phyloP scores from a whole-genome alignment of 345 rosid genomes.

The Dipteronia sinensis region DNA sequence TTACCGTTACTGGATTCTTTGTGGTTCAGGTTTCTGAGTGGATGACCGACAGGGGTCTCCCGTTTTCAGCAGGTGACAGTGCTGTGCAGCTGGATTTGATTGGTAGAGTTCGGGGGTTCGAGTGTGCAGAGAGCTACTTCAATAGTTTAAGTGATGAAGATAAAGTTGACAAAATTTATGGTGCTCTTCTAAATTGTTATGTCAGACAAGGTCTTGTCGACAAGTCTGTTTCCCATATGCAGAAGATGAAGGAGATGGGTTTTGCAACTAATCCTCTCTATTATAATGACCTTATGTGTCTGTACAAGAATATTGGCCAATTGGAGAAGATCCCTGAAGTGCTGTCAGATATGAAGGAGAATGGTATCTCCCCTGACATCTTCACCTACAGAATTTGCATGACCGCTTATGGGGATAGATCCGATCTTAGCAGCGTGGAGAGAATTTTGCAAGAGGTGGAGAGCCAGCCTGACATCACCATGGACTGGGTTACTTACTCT shows the following conservation, averaged over 20 bases:
- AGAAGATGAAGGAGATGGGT: slow-evolving; percentile 49
- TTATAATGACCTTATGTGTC: slow-evolving; percentile 45
- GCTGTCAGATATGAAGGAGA: slow-evolving; percentile 43
- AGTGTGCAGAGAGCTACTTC: slow-evolving; percentile 43
- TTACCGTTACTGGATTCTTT: neutral
- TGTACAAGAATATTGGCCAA: slow-evolving; percentile 32
- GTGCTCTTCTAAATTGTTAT: slow-evolving; percentile 54
- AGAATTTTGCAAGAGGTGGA: slow-evolving; percentile 42
- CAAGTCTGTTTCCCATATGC: slow-evolving; percentile 39
- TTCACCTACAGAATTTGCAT: slow-evolving; percentile 50
- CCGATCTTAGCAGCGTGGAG: slow-evolving; percentile 38
- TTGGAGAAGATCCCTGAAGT: slow-evolving; percentile 41
- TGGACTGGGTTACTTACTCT: slow-evolving; percentile 50
- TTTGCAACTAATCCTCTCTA: slow-evolving; percentile 23
- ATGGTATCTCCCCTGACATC: slow-evolving; percentile 39
- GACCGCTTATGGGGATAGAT: slow-evolving; percentile 36
- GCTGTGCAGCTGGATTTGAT: slow-evolving; percentile 53
- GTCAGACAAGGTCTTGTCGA: slow-evolving; percentile 40
- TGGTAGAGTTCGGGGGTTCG: slow-evolving; percentile 42
- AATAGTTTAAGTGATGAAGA: slow-evolving; percentile 32
- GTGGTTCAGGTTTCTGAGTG: slow-evolving; percentile 46
- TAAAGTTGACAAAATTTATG: slow-evolving; percentile 37
- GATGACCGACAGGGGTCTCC: slow-evolving; percentile 25
- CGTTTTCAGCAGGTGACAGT: slow-evolving; percentile 30
- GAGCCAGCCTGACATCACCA: slow-evolving; percentile 27